Percentiles rank a stretch among this genome's conserved stretches.
These are phyloP conservation scores for Debaryomyces prosopidis DNA, from an alignment of 805 yeast species.

Conservation along the genomic window DNA sequence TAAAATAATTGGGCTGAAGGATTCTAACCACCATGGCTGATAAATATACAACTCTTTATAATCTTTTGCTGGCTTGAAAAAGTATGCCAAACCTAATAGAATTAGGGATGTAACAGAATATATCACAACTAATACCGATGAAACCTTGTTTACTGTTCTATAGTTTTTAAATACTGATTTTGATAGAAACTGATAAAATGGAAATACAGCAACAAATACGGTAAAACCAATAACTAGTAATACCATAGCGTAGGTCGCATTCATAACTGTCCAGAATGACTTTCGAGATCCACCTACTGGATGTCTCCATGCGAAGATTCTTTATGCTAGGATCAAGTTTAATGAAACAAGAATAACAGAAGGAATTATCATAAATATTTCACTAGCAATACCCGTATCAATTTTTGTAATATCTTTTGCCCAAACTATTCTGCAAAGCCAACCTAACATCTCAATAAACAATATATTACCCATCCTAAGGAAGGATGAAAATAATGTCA, in stretches of 20 bases:
- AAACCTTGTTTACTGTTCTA: conserved; percentile 52
- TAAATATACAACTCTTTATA: conserved; percentile 56
- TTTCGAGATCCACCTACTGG: conserved; percentile 63
- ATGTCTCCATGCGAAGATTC: conserved; percentile 75
- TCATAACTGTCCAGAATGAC: conserved; percentile 52
- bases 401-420: conserved; percentile 46
- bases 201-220: conserved; percentile 59
- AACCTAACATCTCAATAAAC: conserved; percentile 59
- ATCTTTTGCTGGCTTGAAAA: conserved; percentile 52
- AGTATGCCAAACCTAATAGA: conserved; percentile 51
- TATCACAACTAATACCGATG: conserved; percentile 29
- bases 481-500: conserved; percentile 63
- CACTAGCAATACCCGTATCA: too few species aligned
- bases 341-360: conserved; percentile 56
- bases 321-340: conserved; percentile 65
- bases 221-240: conserved; percentile 65
- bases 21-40: conserved; percentile 79
- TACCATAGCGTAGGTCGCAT: conserved; percentile 52
- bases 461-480: conserved; percentile 54
- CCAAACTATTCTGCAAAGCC: conserved; percentile 59
- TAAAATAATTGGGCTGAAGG: conserved; percentile 61
- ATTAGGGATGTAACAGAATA: conserved; percentile 55
- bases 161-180: conserved; percentile 48
- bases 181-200: conserved; percentile 56
- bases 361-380: conserved; percentile 57